Percentiles rank a stretch among this genome's conserved stretches.
Conservation (phyloP, 1,139 yeast genomes). For the Zygosaccharomyces sapae region DNA sequence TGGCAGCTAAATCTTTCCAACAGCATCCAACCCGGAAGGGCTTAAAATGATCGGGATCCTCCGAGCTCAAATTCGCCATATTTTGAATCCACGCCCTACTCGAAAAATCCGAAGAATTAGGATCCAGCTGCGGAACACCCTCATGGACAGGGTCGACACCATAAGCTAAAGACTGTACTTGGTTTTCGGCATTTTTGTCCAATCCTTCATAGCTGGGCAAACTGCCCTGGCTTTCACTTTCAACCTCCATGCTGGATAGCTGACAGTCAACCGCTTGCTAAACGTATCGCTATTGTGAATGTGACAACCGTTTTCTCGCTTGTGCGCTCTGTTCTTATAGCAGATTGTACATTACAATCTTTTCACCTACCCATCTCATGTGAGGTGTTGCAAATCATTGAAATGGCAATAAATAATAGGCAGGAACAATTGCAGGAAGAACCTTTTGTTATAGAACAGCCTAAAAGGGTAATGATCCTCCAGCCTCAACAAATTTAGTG, state of each 20-base stretch:
- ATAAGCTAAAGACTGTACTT: background rate
- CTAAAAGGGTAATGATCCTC: too few species aligned
- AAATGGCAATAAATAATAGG: too few species aligned
- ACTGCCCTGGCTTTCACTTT: background rate
- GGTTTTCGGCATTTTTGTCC: background rate
- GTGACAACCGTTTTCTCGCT: too few species aligned
- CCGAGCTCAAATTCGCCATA: slow-evolving; percentile 50
- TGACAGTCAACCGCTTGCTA: too few species aligned
- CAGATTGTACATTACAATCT: too few species aligned
- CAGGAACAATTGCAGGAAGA: too few species aligned
- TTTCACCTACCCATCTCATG: too few species aligned
- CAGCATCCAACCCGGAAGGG: slow-evolving; percentile 64
- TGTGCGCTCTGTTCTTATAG: too few species aligned
- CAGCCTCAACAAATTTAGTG: too few species aligned
- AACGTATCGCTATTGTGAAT: too few species aligned
- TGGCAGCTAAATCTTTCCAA: slow-evolving; percentile 64
- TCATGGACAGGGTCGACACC: slow-evolving; percentile 27
- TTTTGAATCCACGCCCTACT: slow-evolving; percentile 72
- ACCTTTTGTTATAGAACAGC: too few species aligned
- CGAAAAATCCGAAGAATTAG: slow-evolving; percentile 52
- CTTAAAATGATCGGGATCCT: slow-evolving; percentile 63
- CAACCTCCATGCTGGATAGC: background rate
- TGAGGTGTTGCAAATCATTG: too few species aligned
- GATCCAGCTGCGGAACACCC: slow-evolving; percentile 41
- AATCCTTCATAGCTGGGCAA: background rate